phyloP scores from a whole-genome alignment of 345 rosid species.

The Schrenkiella parvula region DNA sequence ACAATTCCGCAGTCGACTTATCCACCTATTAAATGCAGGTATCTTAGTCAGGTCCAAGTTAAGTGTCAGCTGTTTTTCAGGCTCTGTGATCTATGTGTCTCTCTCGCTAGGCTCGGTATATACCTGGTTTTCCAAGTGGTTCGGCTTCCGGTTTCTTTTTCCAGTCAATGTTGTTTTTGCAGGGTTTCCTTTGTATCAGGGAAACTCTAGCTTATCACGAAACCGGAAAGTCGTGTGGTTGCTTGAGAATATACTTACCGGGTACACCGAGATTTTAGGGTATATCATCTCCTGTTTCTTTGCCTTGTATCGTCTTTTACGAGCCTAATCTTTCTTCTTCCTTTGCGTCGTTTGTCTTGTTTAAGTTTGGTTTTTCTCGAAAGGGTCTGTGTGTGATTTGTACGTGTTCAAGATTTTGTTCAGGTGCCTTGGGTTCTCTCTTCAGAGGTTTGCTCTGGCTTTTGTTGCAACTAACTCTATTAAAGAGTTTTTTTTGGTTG shows the following conservation, averaged over 20 bases:
- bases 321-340: not conserved
- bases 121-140: slow-evolving; percentile 33
- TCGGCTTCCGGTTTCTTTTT: slow-evolving; percentile 46
- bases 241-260: slow-evolving; percentile 49
- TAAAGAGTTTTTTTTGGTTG: slow-evolving; percentile 26
- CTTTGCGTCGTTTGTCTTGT: slow-evolving; percentile 7
- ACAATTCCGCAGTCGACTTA: not conserved
- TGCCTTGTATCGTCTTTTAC: slow-evolving; percentile 10
- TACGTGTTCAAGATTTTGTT: slow-evolving; percentile 14
- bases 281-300: slow-evolving; percentile 21
- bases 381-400: slow-evolving; percentile 24
- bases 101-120: slow-evolving; percentile 12
- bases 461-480: slow-evolving; percentile 30
- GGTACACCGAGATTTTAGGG: slow-evolving; percentile 37
- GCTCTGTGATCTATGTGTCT: slow-evolving; percentile 17
- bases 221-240: slow-evolving; percentile 35
- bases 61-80: slow-evolving; percentile 35
- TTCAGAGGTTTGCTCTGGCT: slow-evolving; percentile 30
- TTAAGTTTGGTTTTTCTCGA: slow-evolving; percentile 8
- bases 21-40: slow-evolving; percentile 10
- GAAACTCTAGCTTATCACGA: slow-evolving; percentile 44
- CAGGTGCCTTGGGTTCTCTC: slow-evolving; percentile 8
- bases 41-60: slow-evolving; percentile 45
- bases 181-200: slow-evolving; percentile 28
- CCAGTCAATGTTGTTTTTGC: slow-evolving; percentile 56